A percentile compares a stretch with the other conserved stretches of the same genome.
Evolutionary conservation across 2,329 filamentous ascomycete genomes (phyloP).

Genomic region (Colletotrichum orbiculare): DNA sequence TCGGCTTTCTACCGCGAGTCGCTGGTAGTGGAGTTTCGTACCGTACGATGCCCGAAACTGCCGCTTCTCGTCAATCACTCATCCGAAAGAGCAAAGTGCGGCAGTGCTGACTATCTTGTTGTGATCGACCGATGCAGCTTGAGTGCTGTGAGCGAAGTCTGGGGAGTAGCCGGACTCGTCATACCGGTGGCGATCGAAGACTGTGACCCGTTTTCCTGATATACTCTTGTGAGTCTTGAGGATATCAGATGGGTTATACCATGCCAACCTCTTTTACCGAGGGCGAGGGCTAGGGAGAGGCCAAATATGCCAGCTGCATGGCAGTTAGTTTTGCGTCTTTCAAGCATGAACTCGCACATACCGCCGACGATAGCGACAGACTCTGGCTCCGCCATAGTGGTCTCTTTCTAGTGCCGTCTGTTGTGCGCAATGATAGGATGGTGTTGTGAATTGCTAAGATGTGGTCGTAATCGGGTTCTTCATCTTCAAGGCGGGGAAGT

Average conservation of each 20-base stretch:
- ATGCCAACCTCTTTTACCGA: slow-evolving; percentile 38
- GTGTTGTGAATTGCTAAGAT: too few species aligned
- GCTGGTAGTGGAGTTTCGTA: slow-evolving; percentile 41
- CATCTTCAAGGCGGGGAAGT: too few species aligned
- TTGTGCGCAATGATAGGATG: too few species aligned
- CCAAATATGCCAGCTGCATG: slow-evolving; percentile 41
- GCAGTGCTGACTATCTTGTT: slow-evolving; percentile 40
- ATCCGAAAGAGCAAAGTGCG: background rate
- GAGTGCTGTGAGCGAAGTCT: slow-evolving; percentile 28
- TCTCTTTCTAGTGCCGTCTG: too few species aligned
- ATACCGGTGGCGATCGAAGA: slow-evolving; percentile 40
- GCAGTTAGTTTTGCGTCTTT: background rate
- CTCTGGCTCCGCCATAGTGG: slow-evolving; percentile 13
- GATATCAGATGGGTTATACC: background rate
- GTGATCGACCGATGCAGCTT: slow-evolving; percentile 42
- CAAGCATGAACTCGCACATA: background rate
- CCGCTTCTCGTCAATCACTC: background rate
- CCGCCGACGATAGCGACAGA: slow-evolving; percentile 25
- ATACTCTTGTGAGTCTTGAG: background rate
- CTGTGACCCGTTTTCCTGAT: slow-evolving; percentile 33
- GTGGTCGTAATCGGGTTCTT: too few species aligned
- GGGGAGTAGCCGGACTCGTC: slow-evolving; percentile 40
- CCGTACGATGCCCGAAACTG: slow-evolving; percentile 43
- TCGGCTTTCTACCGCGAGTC: slow-evolving; percentile 41
- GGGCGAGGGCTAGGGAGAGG: slow-evolving; percentile 40